phyloP scores from a whole-genome alignment of 2,329 filamentous ascomycete genomes.

The Boeremia exigua region DNA sequence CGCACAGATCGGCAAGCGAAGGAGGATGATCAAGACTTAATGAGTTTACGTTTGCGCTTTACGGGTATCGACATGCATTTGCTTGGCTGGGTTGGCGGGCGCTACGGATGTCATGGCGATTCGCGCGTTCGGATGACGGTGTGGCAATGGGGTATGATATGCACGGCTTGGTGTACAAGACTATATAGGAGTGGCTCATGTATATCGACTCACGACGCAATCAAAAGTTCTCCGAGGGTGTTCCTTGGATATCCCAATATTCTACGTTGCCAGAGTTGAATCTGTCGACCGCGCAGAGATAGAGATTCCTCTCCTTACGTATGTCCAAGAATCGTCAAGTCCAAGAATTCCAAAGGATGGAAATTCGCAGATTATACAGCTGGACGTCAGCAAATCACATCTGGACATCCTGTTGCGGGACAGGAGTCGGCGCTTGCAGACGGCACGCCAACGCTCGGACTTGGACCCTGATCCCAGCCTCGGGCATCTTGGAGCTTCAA shows the following conservation, averaged over 20 bases:
- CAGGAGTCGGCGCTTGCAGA: conserved; percentile 24
- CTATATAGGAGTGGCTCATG: conserved; percentile 12
- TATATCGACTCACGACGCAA: conserved; percentile 10
- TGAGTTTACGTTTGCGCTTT: conserved; percentile 23
- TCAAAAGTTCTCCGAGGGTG: conserved; percentile 8
- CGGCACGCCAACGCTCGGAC: conserved; percentile 23
- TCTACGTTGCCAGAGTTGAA: background rate
- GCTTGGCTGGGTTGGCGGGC: conserved; percentile 29
- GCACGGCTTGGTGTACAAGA: conserved; percentile 12
- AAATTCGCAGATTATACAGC: conserved; percentile 4
- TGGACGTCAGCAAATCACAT: conserved; percentile 19
- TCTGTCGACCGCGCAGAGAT: background rate
- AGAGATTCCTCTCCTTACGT: no score
- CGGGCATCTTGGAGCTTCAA: conserved; percentile 5
- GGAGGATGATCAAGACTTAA: conserved; percentile 83
- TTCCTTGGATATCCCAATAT: background rate
- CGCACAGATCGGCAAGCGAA: conserved; percentile 98
- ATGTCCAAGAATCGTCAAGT: no score
- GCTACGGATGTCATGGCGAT: conserved; percentile 23
- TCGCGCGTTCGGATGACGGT: conserved; percentile 13
- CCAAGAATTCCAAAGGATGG: background rate
- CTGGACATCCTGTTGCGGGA: background rate
- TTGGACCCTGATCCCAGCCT: conserved; percentile 13
- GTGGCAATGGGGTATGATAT: conserved; percentile 6
- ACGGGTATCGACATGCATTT: conserved; percentile 32